Conservation (phyloP, 2,329 filamentous ascomycete genomes). For the Aspergillus pseudonomiae region DNA sequence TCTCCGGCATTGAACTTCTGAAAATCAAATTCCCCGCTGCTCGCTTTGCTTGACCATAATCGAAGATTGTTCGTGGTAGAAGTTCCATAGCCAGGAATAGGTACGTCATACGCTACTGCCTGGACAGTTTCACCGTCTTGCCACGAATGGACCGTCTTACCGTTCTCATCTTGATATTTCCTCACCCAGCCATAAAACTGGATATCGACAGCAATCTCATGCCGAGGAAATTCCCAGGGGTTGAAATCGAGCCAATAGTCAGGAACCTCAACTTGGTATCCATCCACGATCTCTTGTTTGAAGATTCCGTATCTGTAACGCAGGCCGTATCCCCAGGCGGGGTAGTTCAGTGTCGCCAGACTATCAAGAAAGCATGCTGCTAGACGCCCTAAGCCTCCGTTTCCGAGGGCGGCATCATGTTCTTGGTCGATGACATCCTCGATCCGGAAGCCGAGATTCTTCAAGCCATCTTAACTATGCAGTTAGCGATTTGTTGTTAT, state of each 20-base stretch:
- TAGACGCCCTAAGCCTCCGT: slow-evolving; percentile 90
- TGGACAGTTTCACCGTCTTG: slow-evolving; percentile 91
- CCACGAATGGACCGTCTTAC: slow-evolving; percentile 77
- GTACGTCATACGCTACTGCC: slow-evolving; percentile 90
- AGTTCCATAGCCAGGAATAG: slow-evolving; percentile 87
- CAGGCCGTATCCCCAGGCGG: slow-evolving; percentile 95
- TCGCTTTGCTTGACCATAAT: slow-evolving; percentile 96
- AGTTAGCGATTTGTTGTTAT: slow-evolving; percentile 20
- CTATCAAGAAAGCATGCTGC: slow-evolving; percentile 98
- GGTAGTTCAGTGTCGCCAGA: slow-evolving; percentile 89
- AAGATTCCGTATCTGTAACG: slow-evolving; percentile 97
- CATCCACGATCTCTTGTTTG: slow-evolving; percentile 98
- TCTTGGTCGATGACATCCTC: slow-evolving; percentile 95
- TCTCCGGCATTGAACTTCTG: slow-evolving; percentile 99
- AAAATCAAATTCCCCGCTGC: slow-evolving; percentile 97
- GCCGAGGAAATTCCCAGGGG: slow-evolving; percentile 96
- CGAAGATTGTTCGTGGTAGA: slow-evolving; percentile 93
- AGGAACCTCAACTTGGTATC: slow-evolving; percentile 96
- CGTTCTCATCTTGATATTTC: slow-evolving; percentile 73
- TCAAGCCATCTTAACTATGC: slow-evolving; percentile 68
- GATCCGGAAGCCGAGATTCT: slow-evolving; percentile 91
- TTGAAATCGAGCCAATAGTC: slow-evolving; percentile 99
- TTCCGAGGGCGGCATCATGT: slow-evolving; percentile 93
- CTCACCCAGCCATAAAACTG: slow-evolving; percentile 91
- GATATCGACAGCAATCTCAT: slow-evolving; percentile 94